Percentiles rank a stretch among this genome's conserved stretches.
Evolutionary conservation across 805 yeast genomes (phyloP).

Genomic region (Ogataea polymorpha): DNA sequence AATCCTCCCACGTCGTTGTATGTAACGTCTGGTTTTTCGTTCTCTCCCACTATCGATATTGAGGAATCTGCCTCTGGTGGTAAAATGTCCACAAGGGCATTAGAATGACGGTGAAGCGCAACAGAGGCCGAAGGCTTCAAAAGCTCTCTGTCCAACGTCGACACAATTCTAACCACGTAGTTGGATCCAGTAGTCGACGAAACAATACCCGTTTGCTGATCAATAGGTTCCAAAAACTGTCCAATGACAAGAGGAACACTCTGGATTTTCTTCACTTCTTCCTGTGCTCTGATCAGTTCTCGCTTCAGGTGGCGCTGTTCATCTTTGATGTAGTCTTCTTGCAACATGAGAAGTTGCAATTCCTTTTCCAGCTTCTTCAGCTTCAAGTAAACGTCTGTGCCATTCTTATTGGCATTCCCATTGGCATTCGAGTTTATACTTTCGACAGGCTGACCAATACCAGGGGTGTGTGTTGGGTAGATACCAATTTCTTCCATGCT

Average conservation of each 20-base stretch:
- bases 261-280: slow-evolving; percentile 95
- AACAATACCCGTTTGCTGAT: slow-evolving; percentile 93
- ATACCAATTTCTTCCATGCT: slow-evolving; percentile 66
- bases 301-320: slow-evolving; percentile 95
- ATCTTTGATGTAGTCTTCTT: slow-evolving; percentile 96
- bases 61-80: slow-evolving; percentile 99
- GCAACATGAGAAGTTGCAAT: slow-evolving; percentile 75
- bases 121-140: slow-evolving; percentile 94
- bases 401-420: slow-evolving; percentile 21
- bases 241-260: slow-evolving; percentile 98
- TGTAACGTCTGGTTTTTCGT: slow-evolving; percentile 87
- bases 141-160: slow-evolving; percentile 91
- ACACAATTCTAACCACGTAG: slow-evolving; percentile 90
- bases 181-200: slow-evolving; percentile 97
- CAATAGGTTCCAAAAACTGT: slow-evolving; percentile 96
- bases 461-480: slow-evolving; percentile 29
- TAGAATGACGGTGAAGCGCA: slow-evolving; percentile 97
- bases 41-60: slow-evolving; percentile 90
- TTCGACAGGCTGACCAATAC: slow-evolving; percentile 26
- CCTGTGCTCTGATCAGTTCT: slow-evolving; percentile 94
- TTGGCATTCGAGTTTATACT: slow-evolving; percentile 24
- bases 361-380: slow-evolving; percentile 90
- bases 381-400: slow-evolving; percentile 71
- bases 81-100: slow-evolving; percentile 92
- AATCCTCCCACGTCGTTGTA: slow-evolving; percentile 98